Evolutionary conservation across 768 basidiomycete genomes (phyloP), one percentile per base, ranked within the genome.

Genomic region (Lentinula detonsa): DNA sequence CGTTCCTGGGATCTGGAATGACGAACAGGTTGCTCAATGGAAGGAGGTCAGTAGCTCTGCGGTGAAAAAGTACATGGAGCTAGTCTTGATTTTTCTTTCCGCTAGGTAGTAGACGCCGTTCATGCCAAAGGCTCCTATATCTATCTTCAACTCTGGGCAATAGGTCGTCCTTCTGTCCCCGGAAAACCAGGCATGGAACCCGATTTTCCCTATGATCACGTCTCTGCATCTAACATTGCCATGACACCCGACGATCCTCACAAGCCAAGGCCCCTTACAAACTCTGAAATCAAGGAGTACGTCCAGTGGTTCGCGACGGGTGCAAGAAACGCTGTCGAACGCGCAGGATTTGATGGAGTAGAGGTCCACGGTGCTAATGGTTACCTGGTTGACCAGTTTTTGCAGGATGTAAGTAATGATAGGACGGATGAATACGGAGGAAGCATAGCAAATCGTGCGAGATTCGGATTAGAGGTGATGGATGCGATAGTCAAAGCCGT

Each of bases 321-420:
- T 0, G 80, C 85, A 8, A 70, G 69, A 28, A 76, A 76, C 55
- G 78, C 80, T 42, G 70, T 83, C 34, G 69, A 73, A 46, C 65
- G 58, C 51, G 81, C 85, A 48, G 84, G 81, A 8, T 85, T 85
- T 60, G 84, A 85, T 61, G 85, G 83, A 31, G 73, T 83, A 4
- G 83, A 86, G 71, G 72, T 79, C 62, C 71, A 73, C 45, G 67
- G 58, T 9, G 70, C 68, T 11, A 71, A 71, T 40, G 71, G 71
- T 0, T 73, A 75, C 56, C 60, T 79, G 33, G 50, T 73, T 33
- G 78, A 84, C 64, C 80, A 83, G 65, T 83, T 84, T 73, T 62
- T 79, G 5, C 78, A 82, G 58, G 65, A 72, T 39, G 54, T 66
- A 2, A 66, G 69, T 15, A 85, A 85, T 69, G 66, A 73, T 21